These are phyloP conservation scores for Zarea fungicola DNA, from an alignment of 2,329 filamentous ascomycete genomes.

Conservation along the genomic window DNA sequence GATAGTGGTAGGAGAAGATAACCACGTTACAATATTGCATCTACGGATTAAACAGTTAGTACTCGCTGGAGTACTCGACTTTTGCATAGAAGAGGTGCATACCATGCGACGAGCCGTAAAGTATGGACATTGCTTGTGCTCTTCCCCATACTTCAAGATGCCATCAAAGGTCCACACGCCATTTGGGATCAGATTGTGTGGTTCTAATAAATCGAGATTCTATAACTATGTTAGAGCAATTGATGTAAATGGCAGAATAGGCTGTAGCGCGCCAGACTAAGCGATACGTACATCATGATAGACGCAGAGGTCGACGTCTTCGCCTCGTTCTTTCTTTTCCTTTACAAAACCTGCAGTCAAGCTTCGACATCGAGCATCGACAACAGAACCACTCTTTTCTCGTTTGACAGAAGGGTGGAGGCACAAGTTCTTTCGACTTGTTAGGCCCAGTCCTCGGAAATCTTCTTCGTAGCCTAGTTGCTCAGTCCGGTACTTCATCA, in stretches of 20 bases:
- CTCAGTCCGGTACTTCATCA: slow-evolving; percentile 92
- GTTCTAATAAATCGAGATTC: slow-evolving; percentile 91
- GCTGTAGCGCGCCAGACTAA: background rate
- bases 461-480: slow-evolving; percentile 90
- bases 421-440: slow-evolving; percentile 95
- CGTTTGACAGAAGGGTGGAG: slow-evolving; percentile 92
- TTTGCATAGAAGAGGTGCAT: slow-evolving; percentile 22
- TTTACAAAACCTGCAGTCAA: slow-evolving; percentile 95
- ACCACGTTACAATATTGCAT: slow-evolving; percentile 99
- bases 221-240: slow-evolving; percentile 28
- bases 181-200: slow-evolving; percentile 88
- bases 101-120: slow-evolving; percentile 95
- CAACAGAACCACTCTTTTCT: slow-evolving; percentile 90
- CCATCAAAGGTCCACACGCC: slow-evolving; percentile 95
- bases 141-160: slow-evolving; percentile 81
- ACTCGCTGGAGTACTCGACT: too few relatives aligned
- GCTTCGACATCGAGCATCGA: slow-evolving; percentile 93
- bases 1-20: slow-evolving; percentile 98
- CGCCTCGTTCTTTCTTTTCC: slow-evolving; percentile 92
- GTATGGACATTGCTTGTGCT: slow-evolving; percentile 96
- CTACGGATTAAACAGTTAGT: slow-evolving; percentile 33
- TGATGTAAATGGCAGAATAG: background rate
- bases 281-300: slow-evolving; percentile 73
- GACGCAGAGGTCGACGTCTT: slow-evolving; percentile 88
- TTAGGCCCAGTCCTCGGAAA: slow-evolving; percentile 85